These are phyloP conservation scores for Petunia secreta DNA, from an alignment of 257 asterid species.

Conservation along the genomic window DNA sequence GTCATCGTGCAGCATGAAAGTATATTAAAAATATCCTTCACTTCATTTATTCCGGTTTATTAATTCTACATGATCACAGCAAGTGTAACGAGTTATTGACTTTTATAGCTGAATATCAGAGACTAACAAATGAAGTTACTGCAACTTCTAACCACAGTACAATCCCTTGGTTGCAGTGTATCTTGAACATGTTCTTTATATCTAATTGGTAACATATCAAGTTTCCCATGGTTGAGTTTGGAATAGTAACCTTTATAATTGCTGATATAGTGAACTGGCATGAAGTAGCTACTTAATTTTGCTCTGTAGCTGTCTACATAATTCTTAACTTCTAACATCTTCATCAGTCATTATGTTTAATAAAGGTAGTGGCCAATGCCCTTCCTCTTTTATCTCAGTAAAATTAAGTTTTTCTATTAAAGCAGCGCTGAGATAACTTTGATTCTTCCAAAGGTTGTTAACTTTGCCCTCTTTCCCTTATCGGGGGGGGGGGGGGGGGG, in stretches of 20 bases:
- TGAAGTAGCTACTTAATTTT: neutral
- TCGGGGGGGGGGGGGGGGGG: too few species aligned
- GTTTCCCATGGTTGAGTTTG: neutral
- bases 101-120: slow-evolving; percentile 19
- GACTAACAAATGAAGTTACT: slow-evolving; percentile 21
- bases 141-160: neutral
- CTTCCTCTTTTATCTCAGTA: slow-evolving; percentile 13
- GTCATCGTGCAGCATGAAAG: slow-evolving; percentile 79
- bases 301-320: neutral
- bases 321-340: slow-evolving; percentile 2
- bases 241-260: slow-evolving; percentile 16
- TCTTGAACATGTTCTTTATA: slow-evolving; percentile 12
- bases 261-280: slow-evolving; percentile 5
- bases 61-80: neutral
- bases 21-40: slow-evolving; percentile 86
- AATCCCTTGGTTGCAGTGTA: slow-evolving; percentile 20
- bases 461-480: slow-evolving; percentile 1
- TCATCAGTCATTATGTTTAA: neutral
- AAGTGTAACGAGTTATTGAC: neutral
- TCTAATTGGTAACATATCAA: neutral
- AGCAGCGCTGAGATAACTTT: neutral
- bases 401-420: neutral
- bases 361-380: neutral
- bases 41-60: slow-evolving; percentile 22
- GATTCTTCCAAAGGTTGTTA: neutral